Evolutionary conservation across 164 flowering plant genomes (phyloP).

Genomic region (Liriodendron chinense): DNA sequence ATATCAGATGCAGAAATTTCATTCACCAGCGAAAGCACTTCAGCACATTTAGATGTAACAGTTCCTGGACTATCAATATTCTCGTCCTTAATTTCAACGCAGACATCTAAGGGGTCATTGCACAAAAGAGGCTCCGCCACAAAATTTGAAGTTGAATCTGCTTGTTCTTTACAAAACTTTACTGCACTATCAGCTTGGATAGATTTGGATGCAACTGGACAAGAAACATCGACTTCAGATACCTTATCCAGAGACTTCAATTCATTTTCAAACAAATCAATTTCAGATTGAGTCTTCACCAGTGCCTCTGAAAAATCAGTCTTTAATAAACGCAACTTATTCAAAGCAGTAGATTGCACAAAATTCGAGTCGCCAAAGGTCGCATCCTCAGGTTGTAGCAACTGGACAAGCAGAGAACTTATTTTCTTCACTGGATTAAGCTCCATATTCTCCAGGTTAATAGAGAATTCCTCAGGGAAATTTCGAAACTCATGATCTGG

Average conservation of each 20-base stretch:
- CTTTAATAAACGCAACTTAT: slow-evolving; percentile 57
- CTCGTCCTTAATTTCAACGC: slow-evolving; percentile 33
- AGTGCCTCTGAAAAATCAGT: slow-evolving; percentile 57
- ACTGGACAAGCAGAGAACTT: slow-evolving; percentile 42
- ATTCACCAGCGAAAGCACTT: slow-evolving; percentile 22
- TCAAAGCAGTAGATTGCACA: slow-evolving; percentile 49
- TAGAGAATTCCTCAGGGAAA: slow-evolving; percentile 34
- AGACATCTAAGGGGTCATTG: slow-evolving; percentile 17
- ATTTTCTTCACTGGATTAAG: slow-evolving; percentile 34
- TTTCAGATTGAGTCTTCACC: slow-evolving; percentile 77
- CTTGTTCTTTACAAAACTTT: slow-evolving; percentile 26
- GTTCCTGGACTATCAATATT: slow-evolving; percentile 73
- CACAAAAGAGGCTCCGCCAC: slow-evolving; percentile 8
- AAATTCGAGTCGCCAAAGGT: slow-evolving; percentile 47
- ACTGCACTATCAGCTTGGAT: slow-evolving; percentile 19
- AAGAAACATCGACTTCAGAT: slow-evolving; percentile 17
- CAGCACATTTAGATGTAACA: slow-evolving; percentile 62
- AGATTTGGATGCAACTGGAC: slow-evolving; percentile 30
- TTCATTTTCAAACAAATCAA: slow-evolving; percentile 81
- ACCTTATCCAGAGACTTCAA: slow-evolving; percentile 48
- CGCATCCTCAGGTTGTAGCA: slow-evolving; percentile 58
- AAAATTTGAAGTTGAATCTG: slow-evolving; percentile 23
- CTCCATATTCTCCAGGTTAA: slow-evolving; percentile 54
- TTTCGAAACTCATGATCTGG: slow-evolving; percentile 36
- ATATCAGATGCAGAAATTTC: slow-evolving; percentile 16